These are phyloP conservation scores for Boletus rex-veris DNA, from an alignment of 768 basidiomycete genomes.

Conservation along the genomic window DNA sequence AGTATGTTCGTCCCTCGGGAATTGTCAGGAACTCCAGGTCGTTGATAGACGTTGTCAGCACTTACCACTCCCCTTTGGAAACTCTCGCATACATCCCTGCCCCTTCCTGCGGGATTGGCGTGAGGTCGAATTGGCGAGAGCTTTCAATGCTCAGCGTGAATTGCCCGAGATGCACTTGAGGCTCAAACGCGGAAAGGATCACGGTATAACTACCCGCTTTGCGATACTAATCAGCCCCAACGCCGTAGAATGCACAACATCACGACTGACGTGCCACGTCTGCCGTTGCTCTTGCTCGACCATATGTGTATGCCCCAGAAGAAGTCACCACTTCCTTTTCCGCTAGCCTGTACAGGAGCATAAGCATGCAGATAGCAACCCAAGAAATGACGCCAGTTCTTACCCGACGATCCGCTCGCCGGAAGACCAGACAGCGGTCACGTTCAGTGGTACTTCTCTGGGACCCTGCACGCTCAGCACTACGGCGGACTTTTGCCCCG, in stretches of 20 bases:
- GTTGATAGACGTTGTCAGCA: neutral
- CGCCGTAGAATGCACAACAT: neutral
- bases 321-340: conserved; percentile 68
- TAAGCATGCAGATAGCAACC: neutral
- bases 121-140: conserved; percentile 56
- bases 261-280: conserved; percentile 49
- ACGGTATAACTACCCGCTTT: conserved; percentile 71
- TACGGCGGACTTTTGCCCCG: conserved; percentile 37
- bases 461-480: conserved; percentile 50
- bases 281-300: conserved; percentile 54
- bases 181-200: conserved; percentile 83
- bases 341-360: conserved; percentile 38
- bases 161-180: conserved; percentile 54
- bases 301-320: conserved; percentile 81
- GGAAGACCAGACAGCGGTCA: conserved; percentile 69
- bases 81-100: conserved; percentile 83
- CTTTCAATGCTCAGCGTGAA: conserved; percentile 67
- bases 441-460: conserved; percentile 69
- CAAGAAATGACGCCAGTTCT: conserved; percentile 26
- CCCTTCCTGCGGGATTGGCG: conserved; percentile 75
- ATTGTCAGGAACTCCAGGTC: neutral
- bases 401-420: conserved; percentile 76
- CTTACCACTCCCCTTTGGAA: conserved; percentile 72
- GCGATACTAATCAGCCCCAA: neutral
- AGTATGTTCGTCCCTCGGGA: conserved; percentile 48